Conservation (phyloP, 768 basidiomycete genomes). For the Hydnum rufescens region DNA sequence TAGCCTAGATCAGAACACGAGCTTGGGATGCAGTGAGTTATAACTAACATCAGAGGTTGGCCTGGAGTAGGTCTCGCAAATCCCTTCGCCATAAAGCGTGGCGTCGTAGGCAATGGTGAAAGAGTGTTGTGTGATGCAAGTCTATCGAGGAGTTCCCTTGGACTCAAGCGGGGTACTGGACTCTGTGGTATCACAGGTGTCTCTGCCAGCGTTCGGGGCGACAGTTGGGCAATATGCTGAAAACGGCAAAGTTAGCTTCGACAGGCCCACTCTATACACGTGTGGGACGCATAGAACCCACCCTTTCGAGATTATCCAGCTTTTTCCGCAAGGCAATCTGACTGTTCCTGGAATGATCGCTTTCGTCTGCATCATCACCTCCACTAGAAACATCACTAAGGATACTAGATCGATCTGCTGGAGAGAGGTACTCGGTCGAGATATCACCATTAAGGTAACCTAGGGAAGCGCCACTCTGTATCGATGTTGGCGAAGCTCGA, state of each 20-base stretch:
- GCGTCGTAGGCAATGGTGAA: background rate
- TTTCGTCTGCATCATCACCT: background rate
- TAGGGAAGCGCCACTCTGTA: background rate
- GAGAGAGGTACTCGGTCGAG: background rate
- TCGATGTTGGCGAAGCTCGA: background rate
- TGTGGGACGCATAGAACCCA: no score
- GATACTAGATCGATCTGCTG: background rate
- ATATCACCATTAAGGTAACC: background rate
- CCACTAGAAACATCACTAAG: background rate
- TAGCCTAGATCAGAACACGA: background rate
- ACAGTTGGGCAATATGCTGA: background rate
- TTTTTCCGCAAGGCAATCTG: background rate
- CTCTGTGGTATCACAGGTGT: background rate
- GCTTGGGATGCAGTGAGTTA: no score
- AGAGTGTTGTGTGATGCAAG: background rate
- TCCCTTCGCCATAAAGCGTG: background rate
- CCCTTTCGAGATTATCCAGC: background rate
- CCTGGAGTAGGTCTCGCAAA: background rate
- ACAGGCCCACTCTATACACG: background rate
- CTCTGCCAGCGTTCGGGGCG: background rate
- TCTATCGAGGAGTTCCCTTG: background rate
- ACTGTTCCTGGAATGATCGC: background rate
- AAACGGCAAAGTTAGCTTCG: background rate
- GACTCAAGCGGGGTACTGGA: background rate
- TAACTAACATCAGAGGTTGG: background rate